A percentile compares a stretch with the other conserved stretches of the same genome.
Evolutionary conservation across 2,329 filamentous ascomycete species (phyloP).

Genomic region (Trichothecium roseum): DNA sequence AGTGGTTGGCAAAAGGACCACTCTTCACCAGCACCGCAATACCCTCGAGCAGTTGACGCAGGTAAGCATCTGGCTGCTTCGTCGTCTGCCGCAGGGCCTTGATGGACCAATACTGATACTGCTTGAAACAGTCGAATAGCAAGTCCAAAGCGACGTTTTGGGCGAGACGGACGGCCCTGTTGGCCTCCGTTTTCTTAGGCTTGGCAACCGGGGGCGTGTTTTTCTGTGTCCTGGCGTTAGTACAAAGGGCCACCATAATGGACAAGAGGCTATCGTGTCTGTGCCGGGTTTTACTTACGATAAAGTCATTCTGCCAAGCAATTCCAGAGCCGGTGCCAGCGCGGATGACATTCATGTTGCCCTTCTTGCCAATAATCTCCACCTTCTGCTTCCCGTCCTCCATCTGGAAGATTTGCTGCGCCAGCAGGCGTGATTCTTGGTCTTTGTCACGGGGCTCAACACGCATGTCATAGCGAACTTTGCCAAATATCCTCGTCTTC

Average conservation of each 20-base stretch:
- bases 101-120: conserved; percentile 91
- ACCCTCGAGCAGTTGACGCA: conserved; percentile 74
- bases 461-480: conserved; percentile 65
- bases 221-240: conserved; percentile 31
- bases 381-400: conserved; percentile 39
- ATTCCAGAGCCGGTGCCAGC: conserved; percentile 30
- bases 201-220: conserved; percentile 36
- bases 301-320: conserved; percentile 34
- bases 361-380: conserved; percentile 36
- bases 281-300: conserved; percentile 36
- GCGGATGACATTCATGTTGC: conserved; percentile 14
- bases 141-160: conserved; percentile 79
- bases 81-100: conserved; percentile 68
- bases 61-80: conserved; percentile 84
- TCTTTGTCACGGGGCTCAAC: conserved; percentile 63
- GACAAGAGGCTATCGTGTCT: background rate
- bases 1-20: conserved; percentile 77
- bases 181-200: conserved; percentile 56
- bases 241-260: too few relatives aligned
- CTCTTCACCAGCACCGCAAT: conserved; percentile 75
- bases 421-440: conserved; percentile 56
- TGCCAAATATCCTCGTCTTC: conserved; percentile 65
- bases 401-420: conserved; percentile 41
- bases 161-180: conserved; percentile 81
- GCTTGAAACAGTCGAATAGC: conserved; percentile 73